Evolutionary conservation across 345 rosid species (phyloP), one percentile per base, ranked within the genome.

Genomic region (Physaria fendleri): DNA sequence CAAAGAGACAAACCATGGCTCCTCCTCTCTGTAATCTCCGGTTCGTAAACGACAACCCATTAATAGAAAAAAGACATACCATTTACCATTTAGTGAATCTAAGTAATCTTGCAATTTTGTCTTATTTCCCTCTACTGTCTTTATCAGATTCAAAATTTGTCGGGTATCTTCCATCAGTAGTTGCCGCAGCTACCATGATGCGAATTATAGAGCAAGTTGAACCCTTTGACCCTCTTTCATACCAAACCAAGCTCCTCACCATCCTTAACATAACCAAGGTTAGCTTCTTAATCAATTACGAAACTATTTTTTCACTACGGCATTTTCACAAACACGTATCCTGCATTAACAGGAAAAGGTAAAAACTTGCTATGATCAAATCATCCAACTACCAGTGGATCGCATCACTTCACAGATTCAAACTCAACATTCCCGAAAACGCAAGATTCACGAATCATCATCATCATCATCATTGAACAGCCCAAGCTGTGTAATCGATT

Each of bases 181-280:
- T 87, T 69, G 99, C 97, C 12, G 67, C 99, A 28, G 88, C 99
- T 2, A 79, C 92, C 34, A 87, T 90, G 92, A 75, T 87, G 81
- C 80, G 77, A 44, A 81, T 78, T 34, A 81, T 85, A 20, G 81
- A 80, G 58, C 77, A 74, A 67, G 71, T 85, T 30, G 85, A 85
- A 55, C 79, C 80, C 10, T 23, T 59, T 59, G 74, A 81, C 23
- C 72, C 82, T 50, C 29, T 66, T 37, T 82, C 71, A 48, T 78
- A 73, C 73, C 71, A 79, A 66, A 68, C 62, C 69, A 86, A 84
- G 35, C 83, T 93, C 11, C 74, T 80, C 48, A 61, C 62, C 54
- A 79, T 76, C 54, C 84, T 90, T 40, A 77, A 74, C 64, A 74
- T 76, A 41, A 78, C 76, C 24, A 22, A 22, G 24, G 24, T 22